Evolutionary conservation across 2,329 filamentous ascomycete species (phyloP).

Genomic region (Phialophora verrucosa): DNA sequence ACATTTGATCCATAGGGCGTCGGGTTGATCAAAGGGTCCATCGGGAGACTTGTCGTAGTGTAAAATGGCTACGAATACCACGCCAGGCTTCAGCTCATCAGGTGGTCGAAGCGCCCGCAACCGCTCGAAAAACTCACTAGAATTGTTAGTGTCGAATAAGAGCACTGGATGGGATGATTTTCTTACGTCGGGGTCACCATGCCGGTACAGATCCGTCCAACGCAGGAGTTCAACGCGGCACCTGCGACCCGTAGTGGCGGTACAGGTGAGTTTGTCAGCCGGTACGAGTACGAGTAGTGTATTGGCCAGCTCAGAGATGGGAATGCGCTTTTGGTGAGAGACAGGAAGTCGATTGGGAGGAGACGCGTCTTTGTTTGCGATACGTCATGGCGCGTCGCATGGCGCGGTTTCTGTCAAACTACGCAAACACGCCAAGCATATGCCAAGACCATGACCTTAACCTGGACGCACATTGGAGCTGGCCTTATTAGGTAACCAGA

Average conservation of each 20-base stretch:
- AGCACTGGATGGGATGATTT: too few relatives aligned
- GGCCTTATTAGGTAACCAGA: background rate
- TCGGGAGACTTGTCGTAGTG: slow-evolving; percentile 20
- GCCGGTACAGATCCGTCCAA: background rate
- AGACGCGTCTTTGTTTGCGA: background rate
- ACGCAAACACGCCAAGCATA: background rate
- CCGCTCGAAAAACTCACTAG: slow-evolving; percentile 22
- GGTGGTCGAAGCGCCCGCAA: slow-evolving; percentile 19
- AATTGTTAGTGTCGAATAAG: background rate
- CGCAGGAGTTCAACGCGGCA: background rate
- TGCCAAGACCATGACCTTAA: background rate
- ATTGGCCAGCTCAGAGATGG: background rate
- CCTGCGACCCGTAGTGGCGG: background rate
- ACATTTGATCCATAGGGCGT: slow-evolving; percentile 27
- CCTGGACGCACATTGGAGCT: background rate
- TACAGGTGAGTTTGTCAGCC: background rate
- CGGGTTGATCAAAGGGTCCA: background rate
- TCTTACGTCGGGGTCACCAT: slow-evolving; percentile 3
- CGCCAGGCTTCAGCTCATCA: slow-evolving; percentile 18
- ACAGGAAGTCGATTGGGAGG: background rate
- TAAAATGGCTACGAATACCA: slow-evolving; percentile 27
- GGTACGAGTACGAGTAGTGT: background rate
- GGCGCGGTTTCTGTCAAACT: background rate
- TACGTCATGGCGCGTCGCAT: background rate
- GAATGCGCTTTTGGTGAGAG: background rate